These are phyloP conservation scores for Betula pendula DNA, from an alignment of 306 rosid species.

Conservation along the genomic window DNA sequence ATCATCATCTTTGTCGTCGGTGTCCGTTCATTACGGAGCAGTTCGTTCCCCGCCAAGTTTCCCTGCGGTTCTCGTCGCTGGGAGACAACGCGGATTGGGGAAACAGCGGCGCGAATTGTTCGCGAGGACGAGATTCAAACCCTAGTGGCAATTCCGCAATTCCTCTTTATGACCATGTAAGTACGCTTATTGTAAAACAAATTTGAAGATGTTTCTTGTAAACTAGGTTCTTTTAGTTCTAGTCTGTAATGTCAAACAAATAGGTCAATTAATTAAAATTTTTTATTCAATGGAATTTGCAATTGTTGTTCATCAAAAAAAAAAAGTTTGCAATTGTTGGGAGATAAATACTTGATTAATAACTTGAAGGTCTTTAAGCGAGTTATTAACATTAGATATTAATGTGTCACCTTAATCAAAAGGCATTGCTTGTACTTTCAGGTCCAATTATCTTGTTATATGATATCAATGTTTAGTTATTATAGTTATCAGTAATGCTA, in stretches of 20 bases:
- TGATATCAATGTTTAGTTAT: too few species aligned
- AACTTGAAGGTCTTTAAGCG: neutral
- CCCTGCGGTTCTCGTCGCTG: neutral
- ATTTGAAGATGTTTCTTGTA: neutral
- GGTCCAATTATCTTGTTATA: too few species aligned
- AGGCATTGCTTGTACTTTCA: too few species aligned
- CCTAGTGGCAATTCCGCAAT: neutral
- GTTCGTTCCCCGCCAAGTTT: neutral
- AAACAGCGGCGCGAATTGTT: neutral
- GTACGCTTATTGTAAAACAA: neutral
- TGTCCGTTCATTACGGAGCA: neutral
- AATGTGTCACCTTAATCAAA: too few species aligned
- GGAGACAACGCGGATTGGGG: neutral
- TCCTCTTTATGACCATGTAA: slow-evolving; percentile 3
- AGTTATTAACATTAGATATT: too few species aligned
- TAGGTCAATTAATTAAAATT: neutral
- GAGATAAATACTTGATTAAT: neutral
- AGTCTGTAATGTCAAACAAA: neutral
- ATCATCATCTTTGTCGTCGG: neutral
- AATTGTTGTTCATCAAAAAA: too few species aligned
- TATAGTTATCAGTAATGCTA: too few species aligned
- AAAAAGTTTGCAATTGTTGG: neutral
- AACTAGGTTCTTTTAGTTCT: neutral
- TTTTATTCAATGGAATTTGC: neutral
- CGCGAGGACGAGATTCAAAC: neutral